Conservation (phyloP, 2,329 filamentous ascomycete genomes). For the Aspergillus glaucus region DNA sequence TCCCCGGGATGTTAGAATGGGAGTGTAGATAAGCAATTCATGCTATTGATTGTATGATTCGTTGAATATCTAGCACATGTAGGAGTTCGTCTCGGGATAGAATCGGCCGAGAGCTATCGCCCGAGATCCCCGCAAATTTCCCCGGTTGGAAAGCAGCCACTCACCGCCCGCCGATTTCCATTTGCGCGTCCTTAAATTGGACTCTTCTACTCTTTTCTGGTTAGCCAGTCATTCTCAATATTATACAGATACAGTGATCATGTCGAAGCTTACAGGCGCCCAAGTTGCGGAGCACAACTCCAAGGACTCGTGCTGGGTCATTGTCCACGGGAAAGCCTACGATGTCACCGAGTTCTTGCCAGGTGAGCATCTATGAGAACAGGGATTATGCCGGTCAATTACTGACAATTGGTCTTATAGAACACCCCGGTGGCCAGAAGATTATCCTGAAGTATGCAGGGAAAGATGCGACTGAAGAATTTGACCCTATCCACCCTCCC, state of each 20-base stretch:
- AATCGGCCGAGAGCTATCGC: not conserved
- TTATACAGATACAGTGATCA: not conserved
- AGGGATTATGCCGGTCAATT: not conserved
- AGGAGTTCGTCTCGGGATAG: not conserved
- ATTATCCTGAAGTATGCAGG: slow-evolving; percentile 97
- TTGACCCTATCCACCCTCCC: slow-evolving; percentile 80
- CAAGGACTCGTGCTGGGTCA: slow-evolving; percentile 83
- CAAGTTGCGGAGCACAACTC: slow-evolving; percentile 69
- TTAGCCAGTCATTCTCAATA: not conserved
- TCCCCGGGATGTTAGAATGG: no score
- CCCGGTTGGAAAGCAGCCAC: not conserved
- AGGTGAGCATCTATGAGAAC: slow-evolving; percentile 37
- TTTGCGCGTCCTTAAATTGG: not conserved
- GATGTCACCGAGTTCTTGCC: slow-evolving; percentile 87
- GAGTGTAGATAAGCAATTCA: no score
- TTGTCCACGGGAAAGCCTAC: slow-evolving; percentile 80
- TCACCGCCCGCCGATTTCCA: not conserved
- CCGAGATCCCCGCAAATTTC: slow-evolving; percentile 1
- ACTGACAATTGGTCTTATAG: slow-evolving; percentile 33
- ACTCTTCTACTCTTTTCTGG: not conserved
- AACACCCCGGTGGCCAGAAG: slow-evolving; percentile 82
- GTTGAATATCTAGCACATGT: no score
- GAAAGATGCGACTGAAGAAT: slow-evolving; percentile 89
- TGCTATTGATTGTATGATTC: no score
- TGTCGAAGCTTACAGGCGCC: slow-evolving; percentile 43